Evolutionary conservation across 306 rosid species (phyloP), one percentile per base, ranked within the genome.

Genomic region (Rubus idaeus): DNA sequence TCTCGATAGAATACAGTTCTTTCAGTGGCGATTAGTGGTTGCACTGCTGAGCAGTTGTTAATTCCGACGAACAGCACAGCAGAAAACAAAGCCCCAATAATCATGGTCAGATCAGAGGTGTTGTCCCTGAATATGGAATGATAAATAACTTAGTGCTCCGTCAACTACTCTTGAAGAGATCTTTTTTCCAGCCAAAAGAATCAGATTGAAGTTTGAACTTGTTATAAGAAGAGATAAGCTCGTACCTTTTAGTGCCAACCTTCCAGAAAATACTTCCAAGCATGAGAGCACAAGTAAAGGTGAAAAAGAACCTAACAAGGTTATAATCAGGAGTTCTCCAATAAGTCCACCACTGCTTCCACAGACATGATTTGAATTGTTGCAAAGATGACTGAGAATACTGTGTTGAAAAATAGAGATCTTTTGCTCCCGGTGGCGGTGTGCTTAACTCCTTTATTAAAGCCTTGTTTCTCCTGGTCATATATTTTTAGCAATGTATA

Each of bases 321-420:
- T 95, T 95, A 77, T 95, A 92, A 83, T 95, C 99, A 39, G 99
- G 99, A 85, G 90, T 95, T 79, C 97, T 84, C 99, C 99, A 95
- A 21, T 95, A 95, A 44, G 99, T 92, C 88, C 87, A 80, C 97
- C 97, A 89, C 45, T 90, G 97, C 82, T 95, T 95, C 99, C 99
- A 95, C 16, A 92, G 70, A 80, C 99, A 95, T 64, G 91, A 88
- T 75, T 78, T 87, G 66, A 95, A 92, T 75, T 95, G 99, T 16
- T 92, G 93, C 87, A 67, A 75, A 44, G 86, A 10, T 72, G 93
- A 70, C 72, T 92, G 96, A 75, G 99, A 90, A 83, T 77, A 95
- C 75, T 87, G 87, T 1, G 86, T 89, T 5, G 91, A 16, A 68
- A 92, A 95, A 65, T 87, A 88, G 11, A 95, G 84, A 81, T 92